phyloP scores from a whole-genome alignment of 2,329 filamentous ascomycete species.

The Drechslerella dactyloides region DNA sequence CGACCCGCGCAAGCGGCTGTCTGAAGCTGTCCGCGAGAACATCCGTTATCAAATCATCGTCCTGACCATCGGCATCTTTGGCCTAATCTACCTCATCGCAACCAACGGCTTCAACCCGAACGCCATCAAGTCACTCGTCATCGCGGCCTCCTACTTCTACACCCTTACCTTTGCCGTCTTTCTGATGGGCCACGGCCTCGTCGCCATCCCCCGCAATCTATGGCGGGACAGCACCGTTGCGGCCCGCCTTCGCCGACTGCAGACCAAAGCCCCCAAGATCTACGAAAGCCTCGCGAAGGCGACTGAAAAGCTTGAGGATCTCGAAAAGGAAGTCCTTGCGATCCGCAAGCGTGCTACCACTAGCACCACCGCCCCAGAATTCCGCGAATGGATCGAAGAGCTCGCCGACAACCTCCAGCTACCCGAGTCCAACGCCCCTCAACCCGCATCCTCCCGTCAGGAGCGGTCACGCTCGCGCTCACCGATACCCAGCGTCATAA shows the following conservation, averaged over 20 bases:
- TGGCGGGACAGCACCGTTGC: conserved; percentile 80
- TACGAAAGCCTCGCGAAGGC: conserved; percentile 90
- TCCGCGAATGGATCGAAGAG: conserved; percentile 95
- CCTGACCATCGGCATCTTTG: conserved; percentile 71
- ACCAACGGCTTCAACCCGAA: conserved; percentile 74
- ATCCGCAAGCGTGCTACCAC: conserved; percentile 73
- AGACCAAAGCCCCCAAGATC: conserved; percentile 77
- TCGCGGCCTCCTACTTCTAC: conserved; percentile 95
- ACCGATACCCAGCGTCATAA: conserved; percentile 70
- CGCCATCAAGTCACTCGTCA: conserved; percentile 80
- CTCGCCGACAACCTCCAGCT: conserved; percentile 77
- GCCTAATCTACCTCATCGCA: conserved; percentile 81
- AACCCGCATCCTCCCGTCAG: conserved; percentile 49
- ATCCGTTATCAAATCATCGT: conserved; percentile 86
- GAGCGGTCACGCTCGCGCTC: conserved; percentile 58
- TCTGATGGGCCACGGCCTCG: conserved; percentile 94
- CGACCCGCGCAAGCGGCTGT: conserved; percentile 77
- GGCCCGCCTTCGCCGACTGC: conserved; percentile 74
- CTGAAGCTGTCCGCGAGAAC: conserved; percentile 86
- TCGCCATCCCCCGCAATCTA: conserved; percentile 82
- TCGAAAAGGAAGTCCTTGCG: conserved; percentile 80
- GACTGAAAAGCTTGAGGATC: conserved; percentile 75
- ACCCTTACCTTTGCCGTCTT: conserved; percentile 90
- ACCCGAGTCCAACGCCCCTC: conserved; percentile 62
- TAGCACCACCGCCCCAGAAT: conserved; percentile 74